These are phyloP conservation scores for Cephalotrichum gorgonifer DNA, from an alignment of 2,329 filamentous ascomycete genomes.

Conservation along the genomic window DNA sequence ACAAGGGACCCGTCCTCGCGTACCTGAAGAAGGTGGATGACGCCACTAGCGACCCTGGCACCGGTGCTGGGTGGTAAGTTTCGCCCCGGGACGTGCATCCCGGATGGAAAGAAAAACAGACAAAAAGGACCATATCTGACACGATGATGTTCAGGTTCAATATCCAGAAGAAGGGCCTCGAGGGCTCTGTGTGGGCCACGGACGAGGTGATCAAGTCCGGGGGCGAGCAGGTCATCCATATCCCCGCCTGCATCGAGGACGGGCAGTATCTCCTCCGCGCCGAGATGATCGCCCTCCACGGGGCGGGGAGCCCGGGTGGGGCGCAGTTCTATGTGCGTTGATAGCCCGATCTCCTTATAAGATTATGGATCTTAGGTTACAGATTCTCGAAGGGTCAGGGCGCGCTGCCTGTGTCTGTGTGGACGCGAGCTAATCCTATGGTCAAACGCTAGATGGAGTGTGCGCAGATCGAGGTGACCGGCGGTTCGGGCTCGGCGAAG, in stretches of 20 bases:
- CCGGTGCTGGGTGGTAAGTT: conserved; percentile 27
- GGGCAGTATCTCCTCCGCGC: conserved; percentile 50
- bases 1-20: conserved; percentile 37
- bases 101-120: not conserved
- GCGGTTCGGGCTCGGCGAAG: conserved; percentile 15
- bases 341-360: too few species aligned
- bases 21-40: conserved; percentile 44
- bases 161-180: conserved; percentile 29
- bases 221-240: conserved; percentile 35
- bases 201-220: conserved; percentile 33
- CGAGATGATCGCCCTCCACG: conserved; percentile 49
- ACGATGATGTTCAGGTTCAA: conserved; percentile 20
- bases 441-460: conserved; percentile 24
- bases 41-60: conserved; percentile 28
- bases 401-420: too few species aligned
- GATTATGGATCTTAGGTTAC: too few species aligned
- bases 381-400: too few species aligned
- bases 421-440: not conserved
- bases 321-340: conserved; percentile 31
- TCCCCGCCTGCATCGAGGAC: conserved; percentile 38
- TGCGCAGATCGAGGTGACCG: conserved; percentile 24
- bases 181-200: conserved; percentile 28
- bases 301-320: conserved; percentile 26
- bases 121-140: not conserved
- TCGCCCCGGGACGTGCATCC: not conserved